Evolutionary conservation across 2,329 filamentous ascomycete genomes (phyloP), one percentile per base, ranked within the genome.

Genomic region (Zasmidium cellare): DNA sequence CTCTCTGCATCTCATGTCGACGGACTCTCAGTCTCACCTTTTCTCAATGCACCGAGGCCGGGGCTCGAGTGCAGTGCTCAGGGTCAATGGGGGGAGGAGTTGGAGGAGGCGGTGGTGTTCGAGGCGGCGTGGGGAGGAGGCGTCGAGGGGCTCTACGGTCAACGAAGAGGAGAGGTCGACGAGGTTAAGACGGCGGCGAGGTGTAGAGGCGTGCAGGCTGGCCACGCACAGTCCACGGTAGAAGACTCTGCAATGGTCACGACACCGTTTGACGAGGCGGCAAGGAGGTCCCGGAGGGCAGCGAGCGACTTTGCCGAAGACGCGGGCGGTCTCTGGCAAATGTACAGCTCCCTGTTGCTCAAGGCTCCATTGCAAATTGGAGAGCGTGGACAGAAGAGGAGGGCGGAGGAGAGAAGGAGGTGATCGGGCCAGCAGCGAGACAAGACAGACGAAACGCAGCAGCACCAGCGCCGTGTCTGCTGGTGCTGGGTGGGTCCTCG

Each of bases 111-210:
- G 24, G 19, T 11, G 28, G n/a, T n/a, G n/a, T n/a, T n/a, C n/a
- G 51, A 18, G 20, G 28, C 25, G 25, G 25, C 25, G 25, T 28
- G 25, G 11, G 55, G 61, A 48, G 60, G 59, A 55, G 57, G 53
- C 54, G 70, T 72, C 70, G 69, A 67, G 65, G 55, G 60, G 69
- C 72, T 74, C 73, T 72, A 68, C 70, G 71, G 65, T 72, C 72
- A 76, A 76, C 75, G 73, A 74, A 73, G 74, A 75, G 71, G 71
- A 72, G 70, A 72, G 69, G 65, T 67, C 67, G 69, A 71, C 69
- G 63, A 28, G 47, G 47, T 59, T 44, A 46, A 58, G 59, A 57
- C 28, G 46, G 50, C 20, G 51, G 55, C n/a, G 56, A 31, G 50
- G 53, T 28, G 57, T 28, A 41, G 55, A 59, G 46, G 60, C 59